Percentiles rank a stretch among this genome's conserved stretches.
Evolutionary conservation across 345 rosid genomes (phyloP).

Genomic region (Citrus sinensis): DVS_A1.0 CM039169.1:1935501-1936000

Average conservation of each 20-base stretch:
- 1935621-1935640: background rate
- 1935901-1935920: background rate
- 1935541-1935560: background rate
- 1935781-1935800: conserved; percentile 60
- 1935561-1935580: background rate
- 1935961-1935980: no score
- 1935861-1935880: conserved; percentile 17
- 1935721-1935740: conserved; percentile 44
- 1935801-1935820: conserved; percentile 71
- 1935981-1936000: no score
- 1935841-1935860: conserved; percentile 79
- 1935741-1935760: conserved; percentile 55
- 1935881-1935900: background rate
- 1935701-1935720: conserved; percentile 65
- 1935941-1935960: no score
- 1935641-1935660: conserved; percentile 47
- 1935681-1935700: conserved; percentile 47
- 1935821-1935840: conserved; percentile 63
- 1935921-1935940: no score
- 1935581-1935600: conserved; percentile 49
- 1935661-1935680: conserved; percentile 34
- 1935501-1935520: background rate
- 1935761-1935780: conserved; percentile 56
- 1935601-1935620: conserved; percentile 23
- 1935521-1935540: background rate